Conservation (phyloP, 1,284 basidiomycete genomes). For the Fomitopsis schrenkii region DNA sequence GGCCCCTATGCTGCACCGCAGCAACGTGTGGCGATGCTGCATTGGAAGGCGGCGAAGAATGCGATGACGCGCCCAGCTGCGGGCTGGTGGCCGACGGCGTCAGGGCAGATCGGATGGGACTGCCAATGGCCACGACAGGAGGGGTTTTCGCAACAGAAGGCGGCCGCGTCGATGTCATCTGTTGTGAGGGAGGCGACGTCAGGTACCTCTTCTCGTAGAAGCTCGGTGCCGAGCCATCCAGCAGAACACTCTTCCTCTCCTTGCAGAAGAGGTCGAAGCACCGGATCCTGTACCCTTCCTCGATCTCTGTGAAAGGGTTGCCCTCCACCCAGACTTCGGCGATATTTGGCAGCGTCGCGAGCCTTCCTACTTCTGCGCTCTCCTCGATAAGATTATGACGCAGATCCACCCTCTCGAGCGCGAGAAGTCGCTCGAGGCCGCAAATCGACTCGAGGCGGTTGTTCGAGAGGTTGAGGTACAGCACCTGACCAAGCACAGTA, state of each 20-base stretch:
- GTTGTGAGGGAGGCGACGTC: constrained; percentile 41
- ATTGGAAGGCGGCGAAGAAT: constrained; percentile 39
- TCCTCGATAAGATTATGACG: constrained; percentile 81
- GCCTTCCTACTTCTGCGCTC: constrained; percentile 79
- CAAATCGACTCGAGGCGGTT: constrained; percentile 94
- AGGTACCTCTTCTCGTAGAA: constrained; percentile 76
- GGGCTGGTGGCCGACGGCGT: constrained; percentile 31
- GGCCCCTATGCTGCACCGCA: constrained; percentile 37
- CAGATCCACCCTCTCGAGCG: constrained; percentile 85
- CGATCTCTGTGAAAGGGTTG: constrained; percentile 73
- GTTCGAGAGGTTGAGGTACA: constrained; percentile 71
- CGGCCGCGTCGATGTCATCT: constrained; percentile 48
- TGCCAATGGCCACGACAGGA: constrained; percentile 53
- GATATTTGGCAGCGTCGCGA: constrained; percentile 78
- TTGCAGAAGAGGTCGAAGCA: constrained; percentile 83
- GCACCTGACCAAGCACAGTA: constrained; percentile 73
- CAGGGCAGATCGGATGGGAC: constrained; percentile 16
- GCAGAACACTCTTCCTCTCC: constrained; percentile 66
- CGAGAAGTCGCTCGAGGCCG: constrained; percentile 84
- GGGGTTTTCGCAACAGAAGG: constrained; percentile 48
- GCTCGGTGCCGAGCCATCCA: constrained; percentile 75
- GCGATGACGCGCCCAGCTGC: constrained; percentile 13
- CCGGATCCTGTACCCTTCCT: constrained; percentile 70
- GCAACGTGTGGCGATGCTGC: constrained; percentile 37
- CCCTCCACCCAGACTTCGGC: constrained; percentile 75